Evolutionary conservation across 2,329 filamentous ascomycete genomes (phyloP).

Genomic region (Fusarium graminum): DNA sequence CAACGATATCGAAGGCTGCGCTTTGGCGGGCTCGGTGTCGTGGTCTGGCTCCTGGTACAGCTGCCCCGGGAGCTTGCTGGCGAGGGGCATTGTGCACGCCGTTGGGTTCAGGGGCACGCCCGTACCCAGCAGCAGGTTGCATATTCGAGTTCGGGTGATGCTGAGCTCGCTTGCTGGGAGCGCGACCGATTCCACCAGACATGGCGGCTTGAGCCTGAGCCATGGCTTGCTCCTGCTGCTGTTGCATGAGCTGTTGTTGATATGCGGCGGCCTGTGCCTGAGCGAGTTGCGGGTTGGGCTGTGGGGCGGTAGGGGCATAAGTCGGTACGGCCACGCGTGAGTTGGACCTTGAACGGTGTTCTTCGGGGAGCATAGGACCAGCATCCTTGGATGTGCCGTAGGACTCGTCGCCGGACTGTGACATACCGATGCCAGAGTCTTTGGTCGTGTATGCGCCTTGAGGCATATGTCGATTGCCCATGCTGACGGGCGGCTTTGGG

Average conservation of each 20-base stretch:
- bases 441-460: slow-evolving; percentile 65
- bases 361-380: slow-evolving; percentile 73
- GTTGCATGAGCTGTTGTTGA: slow-evolving; percentile 76
- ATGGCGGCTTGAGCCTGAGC: slow-evolving; percentile 83
- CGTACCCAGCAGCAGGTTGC: slow-evolving; percentile 49
- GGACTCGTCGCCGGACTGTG: slow-evolving; percentile 69
- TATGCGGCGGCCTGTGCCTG: slow-evolving; percentile 63
- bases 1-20: slow-evolving; percentile 83
- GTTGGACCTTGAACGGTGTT: slow-evolving; percentile 77
- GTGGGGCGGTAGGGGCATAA: slow-evolving; percentile 61
- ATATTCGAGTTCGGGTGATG: slow-evolving; percentile 48
- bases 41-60: slow-evolving; percentile 70
- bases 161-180: slow-evolving; percentile 77
- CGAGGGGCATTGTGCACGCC: slow-evolving; percentile 53
- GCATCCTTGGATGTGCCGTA: slow-evolving; percentile 66
- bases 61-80: slow-evolving; percentile 55
- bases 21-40: slow-evolving; percentile 84
- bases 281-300: slow-evolving; percentile 46
- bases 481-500: slow-evolving; percentile 82
- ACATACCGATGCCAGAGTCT: slow-evolving; percentile 74
- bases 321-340: slow-evolving; percentile 71
- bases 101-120: slow-evolving; percentile 50
- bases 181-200: slow-evolving; percentile 76
- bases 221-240: slow-evolving; percentile 89
- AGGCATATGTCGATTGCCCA: slow-evolving; percentile 69